Conservation (phyloP, 164 flowering plant genomes). For the Cinnamomum chago region DNA sequence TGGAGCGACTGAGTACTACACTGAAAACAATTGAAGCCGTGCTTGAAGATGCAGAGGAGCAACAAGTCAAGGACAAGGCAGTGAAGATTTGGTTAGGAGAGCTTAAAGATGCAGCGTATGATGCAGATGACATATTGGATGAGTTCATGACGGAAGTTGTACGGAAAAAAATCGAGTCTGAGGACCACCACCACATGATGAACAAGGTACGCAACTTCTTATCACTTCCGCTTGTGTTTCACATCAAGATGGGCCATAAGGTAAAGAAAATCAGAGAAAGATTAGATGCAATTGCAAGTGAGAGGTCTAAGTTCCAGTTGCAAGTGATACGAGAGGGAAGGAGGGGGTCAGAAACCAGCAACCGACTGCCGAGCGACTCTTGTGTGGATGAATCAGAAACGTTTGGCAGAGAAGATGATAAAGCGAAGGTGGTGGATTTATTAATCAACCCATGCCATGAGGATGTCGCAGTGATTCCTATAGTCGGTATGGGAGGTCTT, state of each 20-base stretch:
- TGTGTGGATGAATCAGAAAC: constrained; percentile 3
- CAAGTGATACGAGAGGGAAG: not conserved
- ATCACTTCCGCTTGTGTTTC: not conserved
- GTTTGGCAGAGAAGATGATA: constrained; percentile 5
- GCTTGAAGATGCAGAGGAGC: constrained; percentile 9
- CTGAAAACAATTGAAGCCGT: not conserved
- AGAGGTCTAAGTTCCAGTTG: constrained; percentile 5
- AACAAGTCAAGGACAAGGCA: not conserved
- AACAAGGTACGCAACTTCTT: constrained; percentile 4
- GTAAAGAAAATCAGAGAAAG: constrained; percentile 2
- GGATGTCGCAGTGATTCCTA: not conserved
- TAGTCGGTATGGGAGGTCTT: constrained; percentile 12
- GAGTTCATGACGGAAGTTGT: not conserved
- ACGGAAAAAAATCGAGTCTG: not conserved
- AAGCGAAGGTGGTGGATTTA: not conserved
- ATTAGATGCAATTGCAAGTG: not conserved
- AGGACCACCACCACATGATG: not conserved
- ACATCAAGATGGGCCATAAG: not conserved
- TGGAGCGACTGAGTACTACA: not conserved
- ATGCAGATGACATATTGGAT: constrained; percentile 11
- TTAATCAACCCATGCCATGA: not conserved
- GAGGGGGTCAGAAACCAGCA: not conserved
- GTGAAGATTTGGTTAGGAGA: constrained; percentile 1
- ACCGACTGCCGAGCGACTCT: not conserved
- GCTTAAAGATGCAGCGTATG: constrained; percentile 8